Base-by-base conservation (phyloP, 495 filamentous ascomycete species). In the Penicillium verhagenii region DNA sequence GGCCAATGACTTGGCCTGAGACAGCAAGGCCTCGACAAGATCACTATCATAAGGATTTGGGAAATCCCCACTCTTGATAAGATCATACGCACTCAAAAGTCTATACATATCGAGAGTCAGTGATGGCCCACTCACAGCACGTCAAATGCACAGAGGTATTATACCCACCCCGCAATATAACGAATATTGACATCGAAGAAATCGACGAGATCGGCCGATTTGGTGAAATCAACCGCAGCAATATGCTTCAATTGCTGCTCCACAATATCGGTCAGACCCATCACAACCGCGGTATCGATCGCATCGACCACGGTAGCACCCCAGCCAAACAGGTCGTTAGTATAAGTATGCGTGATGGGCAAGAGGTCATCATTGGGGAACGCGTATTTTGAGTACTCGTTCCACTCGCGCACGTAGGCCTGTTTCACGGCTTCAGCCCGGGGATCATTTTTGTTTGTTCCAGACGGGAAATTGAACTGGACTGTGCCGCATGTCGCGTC, bases 221-320 rank as follows among this genome's bases (percentile, higher is more conserved):
- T 64, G 6, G 61, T 61, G 44, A 60, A 64, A 46, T 64, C 61
- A 44, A 57, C 46, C 0, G 56, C 39, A 9, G 54, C 54, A 48
- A 64, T 64, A 28, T 60, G 56, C 29, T 57, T 57, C 47, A 61
- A 42, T 51, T 64, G 61, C 19, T 52, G 14, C 38, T 57, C 57
- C 2, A 64, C 61, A 37, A 64, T 60, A 52, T 61, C 61, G 11
- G 61, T 64, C 19, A 64, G 51, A 16, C 58, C 58, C 61, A 64
- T 64, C 19, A 64, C 44, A 46, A 64, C 56, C 6, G 61, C 61
- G 18, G 61, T 64, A 29, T 64, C 61, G 29, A 64, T 60, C 6
- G 50, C 61, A 53, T 64, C 61, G 6, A 64, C 61, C 23, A 60
- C 55, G 19, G 54, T 51, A 8, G 61, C 61, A 38, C 61, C 58